Evolutionary conservation across 345 rosid genomes (phyloP), one percentile per base, ranked within the genome.

Genomic region (Gossypium sturtianum): DNA sequence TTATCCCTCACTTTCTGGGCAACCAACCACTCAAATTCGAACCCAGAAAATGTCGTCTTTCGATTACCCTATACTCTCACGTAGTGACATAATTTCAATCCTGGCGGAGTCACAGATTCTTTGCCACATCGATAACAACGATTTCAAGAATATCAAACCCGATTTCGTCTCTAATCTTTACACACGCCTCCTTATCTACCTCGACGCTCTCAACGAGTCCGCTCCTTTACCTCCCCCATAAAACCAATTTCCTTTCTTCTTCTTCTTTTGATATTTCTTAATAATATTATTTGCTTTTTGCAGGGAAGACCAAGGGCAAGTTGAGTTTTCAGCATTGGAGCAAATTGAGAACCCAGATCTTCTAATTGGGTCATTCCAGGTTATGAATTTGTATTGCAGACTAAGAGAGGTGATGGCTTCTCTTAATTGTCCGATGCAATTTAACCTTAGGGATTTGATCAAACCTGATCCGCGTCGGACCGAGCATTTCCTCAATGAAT

Each of bases 321-420:
- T 91, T 76, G 97, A 88, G 56, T 93, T 93, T 70, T 81, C 84
- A 9, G 94, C 92, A 5, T 75, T 96, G 76, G 98, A 85, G 85
- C 85, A 84, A 80, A 80, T 96, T 23, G 99, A 96, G 88, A 93
- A 90, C 75, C 99, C 98, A n/a, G 94, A 93, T 63, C 81, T 80
- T 73, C 92, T 89, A 69, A 71, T 61, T 5, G 92, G 86, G 3
- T 87, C 94, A 1, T 65, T 86, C 48, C 86, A 81, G 63, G 63
- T 44, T 12, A 82, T 88, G 83, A 86, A 82, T 67, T 76, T 87
- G 69, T 88, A 76, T 69, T 19, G 64, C 69, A 88, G 81, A 83
- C 66, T 95, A 38, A 88, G 80, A 77, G 82, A 83, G 68, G 71
- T 87, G 69, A 29, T 91, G 38, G 77, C 68, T 2, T 68, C 82